A percentile compares a stretch with the other conserved stretches of the same genome.
Conservation (phyloP, 805 yeast genomes). For the Candida alai region DNA sequence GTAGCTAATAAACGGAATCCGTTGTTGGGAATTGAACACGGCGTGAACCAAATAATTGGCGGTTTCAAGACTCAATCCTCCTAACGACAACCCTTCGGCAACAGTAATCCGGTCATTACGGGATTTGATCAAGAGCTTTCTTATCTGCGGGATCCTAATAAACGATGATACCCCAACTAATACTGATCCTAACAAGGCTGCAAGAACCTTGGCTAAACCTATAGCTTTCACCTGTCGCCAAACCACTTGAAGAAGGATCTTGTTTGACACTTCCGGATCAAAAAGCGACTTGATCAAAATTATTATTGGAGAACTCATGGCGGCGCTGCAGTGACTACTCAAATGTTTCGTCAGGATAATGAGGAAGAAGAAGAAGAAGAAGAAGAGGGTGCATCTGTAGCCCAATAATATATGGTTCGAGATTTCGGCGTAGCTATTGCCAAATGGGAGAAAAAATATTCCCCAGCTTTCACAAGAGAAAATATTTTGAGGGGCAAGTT, state of each 20-base stretch:
- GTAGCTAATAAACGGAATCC: slow-evolving; percentile 33
- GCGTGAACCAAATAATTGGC: slow-evolving; percentile 36
- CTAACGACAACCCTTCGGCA: slow-evolving; percentile 35
- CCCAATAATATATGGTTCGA: too few species aligned
- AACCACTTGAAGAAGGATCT: slow-evolving; percentile 34
- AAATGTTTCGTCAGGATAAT: too few species aligned
- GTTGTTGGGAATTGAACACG: slow-evolving; percentile 32
- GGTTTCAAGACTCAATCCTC: slow-evolving; percentile 34
- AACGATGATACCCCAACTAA: slow-evolving; percentile 37
- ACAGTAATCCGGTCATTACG: slow-evolving; percentile 24
- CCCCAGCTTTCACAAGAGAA: too few species aligned
- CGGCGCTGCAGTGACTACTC: too few species aligned
- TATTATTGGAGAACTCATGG: slow-evolving; percentile 26
- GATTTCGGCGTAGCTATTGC: too few species aligned
- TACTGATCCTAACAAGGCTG: slow-evolving; percentile 29
- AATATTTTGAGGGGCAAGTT: too few species aligned
- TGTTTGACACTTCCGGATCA: slow-evolving; percentile 39
- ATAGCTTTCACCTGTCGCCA: slow-evolving; percentile 29
- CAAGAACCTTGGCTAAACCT: slow-evolving; percentile 31
- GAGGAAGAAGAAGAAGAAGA: too few species aligned
- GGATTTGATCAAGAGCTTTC: slow-evolving; percentile 23
- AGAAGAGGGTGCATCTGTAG: too few species aligned
- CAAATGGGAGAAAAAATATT: too few species aligned
- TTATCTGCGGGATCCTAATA: slow-evolving; percentile 39
- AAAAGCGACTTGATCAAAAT: slow-evolving; percentile 29